Percentiles rank a stretch among this genome's conserved stretches.
phyloP scores from a whole-genome alignment of 768 basidiomycete species.

The Suillus sp. region DNA sequence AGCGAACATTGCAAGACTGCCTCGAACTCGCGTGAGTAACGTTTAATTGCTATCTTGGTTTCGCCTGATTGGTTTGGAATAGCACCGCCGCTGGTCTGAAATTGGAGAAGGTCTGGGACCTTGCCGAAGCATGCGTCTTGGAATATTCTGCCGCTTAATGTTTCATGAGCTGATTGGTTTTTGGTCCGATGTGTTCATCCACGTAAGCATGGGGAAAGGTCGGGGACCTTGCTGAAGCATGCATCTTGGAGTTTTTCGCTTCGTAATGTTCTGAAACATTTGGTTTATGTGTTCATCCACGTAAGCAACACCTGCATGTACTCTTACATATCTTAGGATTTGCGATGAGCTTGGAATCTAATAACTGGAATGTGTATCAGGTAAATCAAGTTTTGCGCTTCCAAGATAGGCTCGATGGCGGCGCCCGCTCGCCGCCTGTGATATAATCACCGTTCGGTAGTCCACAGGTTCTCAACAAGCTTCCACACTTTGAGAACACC shows the following conservation, averaged over 20 bases:
- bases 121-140: conserved; percentile 28
- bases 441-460: not conserved
- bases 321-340: not conserved
- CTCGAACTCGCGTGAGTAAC: conserved; percentile 31
- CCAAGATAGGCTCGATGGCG: not conserved
- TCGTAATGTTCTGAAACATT: conserved; percentile 13
- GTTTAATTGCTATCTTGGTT: not conserved
- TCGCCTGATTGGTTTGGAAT: conserved; percentile 12
- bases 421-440: too few relatives aligned
- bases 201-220: conserved; percentile 27
- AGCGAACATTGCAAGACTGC: conserved; percentile 33
- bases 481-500: conserved; percentile 79
- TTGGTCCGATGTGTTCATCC: conserved; percentile 21
- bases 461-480: conserved; percentile 51
- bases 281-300: conserved; percentile 22
- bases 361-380: conserved; percentile 2
- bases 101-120: conserved; percentile 35
- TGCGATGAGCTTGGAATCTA: conserved; percentile 6
- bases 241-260: conserved; percentile 25
- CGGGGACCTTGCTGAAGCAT: conserved; percentile 30
- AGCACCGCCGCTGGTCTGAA: conserved; percentile 30
- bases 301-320: conserved; percentile 4
- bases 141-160: conserved; percentile 27
- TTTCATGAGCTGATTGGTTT: not conserved
- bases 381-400: conserved; percentile 4